phyloP scores from a whole-genome alignment of 164 flowering plant species.

The Tetrastigma voinierianum region DNA sequence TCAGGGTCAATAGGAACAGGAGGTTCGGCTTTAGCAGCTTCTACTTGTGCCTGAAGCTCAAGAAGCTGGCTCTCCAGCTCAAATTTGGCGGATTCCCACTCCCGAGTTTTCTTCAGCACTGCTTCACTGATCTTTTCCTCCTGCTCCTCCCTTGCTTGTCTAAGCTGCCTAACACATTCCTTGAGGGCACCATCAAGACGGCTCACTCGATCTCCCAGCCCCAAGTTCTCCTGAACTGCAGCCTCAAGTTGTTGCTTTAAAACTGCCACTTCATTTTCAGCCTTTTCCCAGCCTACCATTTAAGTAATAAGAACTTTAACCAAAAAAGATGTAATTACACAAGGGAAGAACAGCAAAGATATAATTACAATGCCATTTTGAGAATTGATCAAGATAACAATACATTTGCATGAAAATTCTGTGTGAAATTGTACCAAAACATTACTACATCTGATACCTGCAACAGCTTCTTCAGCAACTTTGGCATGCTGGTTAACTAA shows the following conservation, averaged over 20 bases:
- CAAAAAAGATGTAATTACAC: neutral
- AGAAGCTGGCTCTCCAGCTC: conserved; percentile 57
- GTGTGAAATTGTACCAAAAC: neutral
- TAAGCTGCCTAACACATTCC: conserved; percentile 63
- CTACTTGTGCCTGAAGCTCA: conserved; percentile 49
- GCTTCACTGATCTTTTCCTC: conserved; percentile 47
- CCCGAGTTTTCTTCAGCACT: conserved; percentile 40
- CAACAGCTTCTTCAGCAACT: conserved; percentile 73
- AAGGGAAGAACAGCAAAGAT: neutral
- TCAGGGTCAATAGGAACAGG: conserved; percentile 27
- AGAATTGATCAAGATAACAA: no score
- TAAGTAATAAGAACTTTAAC: neutral
- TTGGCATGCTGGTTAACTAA: conserved; percentile 60
- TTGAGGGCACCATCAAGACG: conserved; percentile 71
- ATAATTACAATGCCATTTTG: no score
- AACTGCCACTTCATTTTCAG: conserved; percentile 66
- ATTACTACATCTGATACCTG: conserved; percentile 35
- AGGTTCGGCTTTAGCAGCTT: conserved; percentile 37
- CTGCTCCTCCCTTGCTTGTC: conserved; percentile 60
- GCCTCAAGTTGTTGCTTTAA: conserved; percentile 75
- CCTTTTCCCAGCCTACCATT: conserved; percentile 87
- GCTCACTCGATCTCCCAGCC: conserved; percentile 66
- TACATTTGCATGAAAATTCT: no score
- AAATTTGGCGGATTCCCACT: conserved; percentile 54
- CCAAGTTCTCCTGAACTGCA: conserved; percentile 47